phyloP scores from a whole-genome alignment of 1,284 basidiomycete species.

The Bondarzewia mesenterica region DNA sequence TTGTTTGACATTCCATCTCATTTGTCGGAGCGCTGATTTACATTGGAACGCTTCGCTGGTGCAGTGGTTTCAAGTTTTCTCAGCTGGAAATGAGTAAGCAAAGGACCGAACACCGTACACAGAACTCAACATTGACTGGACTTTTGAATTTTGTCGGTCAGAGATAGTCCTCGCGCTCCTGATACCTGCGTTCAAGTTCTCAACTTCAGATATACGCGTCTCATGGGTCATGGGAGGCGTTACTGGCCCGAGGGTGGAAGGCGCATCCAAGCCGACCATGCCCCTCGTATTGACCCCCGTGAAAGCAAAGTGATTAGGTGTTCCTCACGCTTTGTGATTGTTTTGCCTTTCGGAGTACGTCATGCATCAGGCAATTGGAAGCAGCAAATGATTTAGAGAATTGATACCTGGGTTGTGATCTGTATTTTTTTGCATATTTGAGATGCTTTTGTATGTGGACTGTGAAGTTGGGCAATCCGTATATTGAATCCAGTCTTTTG shows the following conservation, averaged over 20 bases:
- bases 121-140: background rate
- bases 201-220: background rate
- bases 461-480: too few relatives aligned
- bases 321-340: too few relatives aligned
- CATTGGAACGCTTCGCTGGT: background rate
- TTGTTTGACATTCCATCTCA: too few relatives aligned
- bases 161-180: background rate
- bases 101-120: background rate
- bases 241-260: background rate
- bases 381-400: too few relatives aligned
- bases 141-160: background rate
- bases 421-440: too few relatives aligned
- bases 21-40: too few relatives aligned
- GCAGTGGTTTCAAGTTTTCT: constrained; percentile 4
- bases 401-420: too few relatives aligned
- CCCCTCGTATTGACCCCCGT: background rate
- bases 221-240: background rate
- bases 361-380: too few relatives aligned
- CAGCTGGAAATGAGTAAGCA: constrained; percentile 4
- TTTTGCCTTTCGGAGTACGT: too few relatives aligned
- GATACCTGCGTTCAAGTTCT: background rate
- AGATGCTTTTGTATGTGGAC: too few relatives aligned
- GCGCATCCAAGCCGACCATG: background rate
- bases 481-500: too few relatives aligned
- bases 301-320: too few relatives aligned